Base-by-base conservation (phyloP, 2,329 filamentous ascomycete genomes). In the Exophiala dermatitidis region DNA sequence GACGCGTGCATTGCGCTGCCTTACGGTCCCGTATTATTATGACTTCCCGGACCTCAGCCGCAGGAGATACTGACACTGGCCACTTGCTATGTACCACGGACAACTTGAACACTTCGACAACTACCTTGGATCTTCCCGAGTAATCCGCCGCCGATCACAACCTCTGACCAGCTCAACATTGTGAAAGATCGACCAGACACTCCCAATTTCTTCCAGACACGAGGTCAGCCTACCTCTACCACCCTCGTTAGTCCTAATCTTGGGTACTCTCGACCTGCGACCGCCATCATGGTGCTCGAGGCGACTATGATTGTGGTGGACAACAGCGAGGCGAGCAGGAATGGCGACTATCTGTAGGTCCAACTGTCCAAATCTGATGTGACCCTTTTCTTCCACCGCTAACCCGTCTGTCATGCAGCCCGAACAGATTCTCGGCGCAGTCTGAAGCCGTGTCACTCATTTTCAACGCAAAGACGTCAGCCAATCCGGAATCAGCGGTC, bases 291-390 rank as follows among this genome's bases (percentile, higher is more conserved):
- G 93, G 88, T 85, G 74, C 85, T 98, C 74, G 93, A 98, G 84
- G 94, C 93, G 76, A 94, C 95, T 60, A 97, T 98, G 90, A 88
- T 98, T 59, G 84, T 82, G 71, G 89, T 97, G 67, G 93, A 98
- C 81, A 98, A 97, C 80, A 96, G 90, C 77, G 93, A 98, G 77
- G 90, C 87, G 76, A 95, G 89, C 77, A 84, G 93, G 70, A 98
- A 98, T 74, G 93, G 94, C 69, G 93, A 98, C 72, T 86, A 86
- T 69, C 77, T 83, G 79, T 82, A 74, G 63, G 70, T 64, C 19
- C 19, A 19, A 19, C 19, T 19, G 19, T 19, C 19, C 19, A 19
- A 19, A 45, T 50, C 28, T 48, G 46, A 19, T 26, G 9, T 8
- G 12, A n/a, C 26, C 26, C 12, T n/a, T 6, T 5, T 50, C 9